Base-by-base conservation (phyloP, 2,329 filamentous ascomycete species). In the Cytospora piceicola region DNA sequence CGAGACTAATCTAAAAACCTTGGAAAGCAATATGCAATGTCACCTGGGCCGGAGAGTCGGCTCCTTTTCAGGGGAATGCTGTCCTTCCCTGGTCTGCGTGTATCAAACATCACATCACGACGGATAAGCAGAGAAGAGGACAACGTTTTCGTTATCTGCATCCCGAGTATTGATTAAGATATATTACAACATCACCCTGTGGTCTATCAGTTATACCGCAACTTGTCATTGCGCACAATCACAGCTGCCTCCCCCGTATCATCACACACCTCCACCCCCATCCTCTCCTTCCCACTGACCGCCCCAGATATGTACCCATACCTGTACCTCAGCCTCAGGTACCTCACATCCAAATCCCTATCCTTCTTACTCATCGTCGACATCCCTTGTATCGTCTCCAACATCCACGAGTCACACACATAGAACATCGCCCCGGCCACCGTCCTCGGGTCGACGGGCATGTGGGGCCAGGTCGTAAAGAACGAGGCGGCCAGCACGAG, bases 341-440 rank as follows among this genome's bases (percentile, higher is more conserved):
- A 68, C 20, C 66, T 69, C 11, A 79, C 69, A 27, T 58, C 67
- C 30, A 67, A 61, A 68, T 79, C 76, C 34, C 77, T 70, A 49
- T 76, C 72, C 36, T 67, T 63, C 56, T 73, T 72, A 4, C 63
- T 64, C 63, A 78, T 39, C 39, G 68, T 67, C 46, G 71, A 70
- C 29, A 76, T 39, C 6, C 75, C 73, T 29, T 73, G 72, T 22
- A 78, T 67, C n/a, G 70, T 70, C 52, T 69, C 68, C 9, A 77
- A 61, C 74, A 78, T 72, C 68, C 71, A 71, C 58, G 75, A 75
- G 67, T 76, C 75, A 59, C 71, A 74, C 29, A 77, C 70, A 53
- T 77, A 76, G 58, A 74, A 75, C 73, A 77, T 72, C 6, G 77
- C 73, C 24, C 75, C 76, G 0, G 75, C 75, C 11, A 79, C 73